phyloP scores from a whole-genome alignment of 2,329 filamentous ascomycete genomes.

The Stagonosporopsis cucurbitacearum region DNA sequence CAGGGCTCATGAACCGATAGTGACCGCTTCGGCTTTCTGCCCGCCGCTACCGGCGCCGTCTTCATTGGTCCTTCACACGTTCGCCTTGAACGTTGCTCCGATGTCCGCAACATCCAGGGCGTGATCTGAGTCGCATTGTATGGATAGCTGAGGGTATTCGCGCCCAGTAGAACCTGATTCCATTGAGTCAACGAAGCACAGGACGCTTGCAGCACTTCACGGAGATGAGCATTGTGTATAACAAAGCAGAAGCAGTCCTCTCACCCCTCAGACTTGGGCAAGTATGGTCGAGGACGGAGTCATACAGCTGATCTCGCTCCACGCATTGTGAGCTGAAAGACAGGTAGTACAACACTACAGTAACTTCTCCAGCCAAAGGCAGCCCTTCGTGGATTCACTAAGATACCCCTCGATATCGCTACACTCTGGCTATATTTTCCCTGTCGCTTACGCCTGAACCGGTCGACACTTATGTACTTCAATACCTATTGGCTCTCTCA shows the following conservation, averaged over 20 bases:
- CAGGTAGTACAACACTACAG: no score
- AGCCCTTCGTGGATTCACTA: no score
- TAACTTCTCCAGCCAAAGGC: no score
- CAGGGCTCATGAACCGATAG: slow-evolving; percentile 33
- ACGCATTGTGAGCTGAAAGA: no score
- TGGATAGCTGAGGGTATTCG: slow-evolving; percentile 40
- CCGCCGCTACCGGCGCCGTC: slow-evolving; percentile 17
- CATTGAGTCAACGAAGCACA: neutral
- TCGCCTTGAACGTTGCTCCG: slow-evolving; percentile 2
- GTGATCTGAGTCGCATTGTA: slow-evolving; percentile 12
- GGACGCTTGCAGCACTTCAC: neutral
- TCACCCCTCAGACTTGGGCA: neutral
- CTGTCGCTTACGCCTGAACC: no score
- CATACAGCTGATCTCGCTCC: neutral
- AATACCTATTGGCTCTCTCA: no score
- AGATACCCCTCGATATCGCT: no score
- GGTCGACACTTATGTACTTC: no score
- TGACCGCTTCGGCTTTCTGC: slow-evolving; percentile 30
- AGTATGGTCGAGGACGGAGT: neutral
- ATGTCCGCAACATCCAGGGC: slow-evolving; percentile 18
- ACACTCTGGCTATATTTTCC: no score
- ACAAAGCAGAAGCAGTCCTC: neutral
- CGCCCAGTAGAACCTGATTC: slow-evolving; percentile 7
- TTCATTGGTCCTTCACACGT: slow-evolving; percentile 9
- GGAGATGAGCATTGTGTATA: neutral